phyloP scores from a whole-genome alignment of 148 eudicot species.

The Camellia lanceoleosa region DNA sequence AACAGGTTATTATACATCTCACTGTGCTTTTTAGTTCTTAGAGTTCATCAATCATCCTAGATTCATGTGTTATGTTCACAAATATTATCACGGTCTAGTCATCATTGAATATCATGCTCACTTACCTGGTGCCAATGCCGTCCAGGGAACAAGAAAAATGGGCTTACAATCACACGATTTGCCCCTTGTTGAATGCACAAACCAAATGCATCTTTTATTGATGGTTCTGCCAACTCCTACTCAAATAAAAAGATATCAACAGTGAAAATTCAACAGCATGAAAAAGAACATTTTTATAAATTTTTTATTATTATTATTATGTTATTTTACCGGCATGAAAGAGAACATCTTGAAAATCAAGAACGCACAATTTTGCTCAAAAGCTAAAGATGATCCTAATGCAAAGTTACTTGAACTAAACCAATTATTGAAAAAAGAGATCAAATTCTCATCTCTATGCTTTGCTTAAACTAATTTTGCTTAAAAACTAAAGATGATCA shows the following conservation, averaged over 20 bases:
- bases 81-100: background rate
- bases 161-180: conserved; percentile 77
- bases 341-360: background rate
- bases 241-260: conserved; percentile 1
- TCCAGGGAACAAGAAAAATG: conserved; percentile 91
- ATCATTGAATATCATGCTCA: background rate
- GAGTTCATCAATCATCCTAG: background rate
- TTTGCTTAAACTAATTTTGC: background rate
- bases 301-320: too few relatives aligned
- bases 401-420: background rate
- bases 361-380: background rate
- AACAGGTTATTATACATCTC: background rate
- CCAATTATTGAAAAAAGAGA: background rate
- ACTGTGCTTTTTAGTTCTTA: background rate
- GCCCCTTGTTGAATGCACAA: conserved; percentile 87
- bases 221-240: conserved; percentile 94
- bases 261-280: background rate
- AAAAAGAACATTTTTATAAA: background rate
- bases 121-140: conserved; percentile 91
- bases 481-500: background rate
- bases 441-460: background rate
- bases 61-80: background rate
- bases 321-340: background rate
- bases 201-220: conserved; percentile 78
- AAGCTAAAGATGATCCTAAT: background rate